phyloP scores from a whole-genome alignment of 2,329 filamentous ascomycete species.

The Aschersonia sp. region DNA sequence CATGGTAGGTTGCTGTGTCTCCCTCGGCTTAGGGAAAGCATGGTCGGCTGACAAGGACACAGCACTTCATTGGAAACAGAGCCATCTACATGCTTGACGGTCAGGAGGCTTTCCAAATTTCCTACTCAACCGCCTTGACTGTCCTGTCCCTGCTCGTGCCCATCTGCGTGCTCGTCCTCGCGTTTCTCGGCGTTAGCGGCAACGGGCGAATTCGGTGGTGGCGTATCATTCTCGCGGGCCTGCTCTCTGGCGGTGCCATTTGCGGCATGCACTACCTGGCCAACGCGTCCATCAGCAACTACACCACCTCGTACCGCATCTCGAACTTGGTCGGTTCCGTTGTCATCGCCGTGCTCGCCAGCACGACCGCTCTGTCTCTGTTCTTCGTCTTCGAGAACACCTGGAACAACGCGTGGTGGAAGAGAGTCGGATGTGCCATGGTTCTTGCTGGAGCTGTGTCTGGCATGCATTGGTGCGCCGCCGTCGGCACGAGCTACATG shows the following conservation, averaged over 20 bases:
- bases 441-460: constrained; percentile 62
- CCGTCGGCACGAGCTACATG: constrained; percentile 53
- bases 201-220: constrained; percentile 39
- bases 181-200: constrained; percentile 56
- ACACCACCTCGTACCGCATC: constrained; percentile 43
- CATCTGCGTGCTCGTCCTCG: constrained; percentile 54
- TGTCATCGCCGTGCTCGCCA: constrained; percentile 56
- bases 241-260: constrained; percentile 59
- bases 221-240: constrained; percentile 46
- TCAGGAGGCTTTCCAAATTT: constrained; percentile 47
- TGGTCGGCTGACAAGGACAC: neutral
- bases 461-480: constrained; percentile 75
- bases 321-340: constrained; percentile 51
- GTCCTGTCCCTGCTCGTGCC: constrained; percentile 66
- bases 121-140: constrained; percentile 57
- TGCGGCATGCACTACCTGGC: constrained; percentile 78
- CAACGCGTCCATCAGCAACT: constrained; percentile 67
- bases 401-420: constrained; percentile 70
- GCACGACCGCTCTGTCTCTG: constrained; percentile 50
- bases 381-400: constrained; percentile 64
- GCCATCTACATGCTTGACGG: constrained; percentile 57
- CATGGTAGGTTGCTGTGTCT: constrained; percentile 31
- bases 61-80: constrained; percentile 52
- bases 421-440: constrained; percentile 48
- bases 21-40: neutral